Conservation (phyloP, 1,284 basidiomycete genomes). For the Moesziomyces parantarcticus region DNA sequence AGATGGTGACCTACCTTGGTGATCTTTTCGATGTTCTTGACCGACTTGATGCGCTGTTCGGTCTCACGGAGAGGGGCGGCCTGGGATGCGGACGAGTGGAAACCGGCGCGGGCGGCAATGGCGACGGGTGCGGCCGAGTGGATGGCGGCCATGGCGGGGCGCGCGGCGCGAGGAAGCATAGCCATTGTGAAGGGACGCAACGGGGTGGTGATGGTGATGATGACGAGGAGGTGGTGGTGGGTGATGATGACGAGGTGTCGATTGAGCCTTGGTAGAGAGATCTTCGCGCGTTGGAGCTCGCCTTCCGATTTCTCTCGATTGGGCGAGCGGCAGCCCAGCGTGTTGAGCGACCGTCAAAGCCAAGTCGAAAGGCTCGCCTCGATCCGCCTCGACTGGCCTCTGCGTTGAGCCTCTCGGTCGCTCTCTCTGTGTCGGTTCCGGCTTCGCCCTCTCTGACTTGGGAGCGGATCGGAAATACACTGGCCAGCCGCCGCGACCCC, state of each 20-base stretch:
- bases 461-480: too few species aligned
- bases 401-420: constrained; percentile 1
- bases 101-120: constrained; percentile 56
- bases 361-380: too few species aligned
- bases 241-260: background rate
- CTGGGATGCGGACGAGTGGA: constrained; percentile 74
- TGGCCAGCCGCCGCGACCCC: too few species aligned
- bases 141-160: constrained; percentile 49
- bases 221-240: background rate
- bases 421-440: constrained; percentile 24
- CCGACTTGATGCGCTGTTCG: constrained; percentile 95
- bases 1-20: constrained; percentile 79
- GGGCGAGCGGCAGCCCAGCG: too few species aligned
- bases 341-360: too few species aligned
- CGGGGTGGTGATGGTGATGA: constrained; percentile 1
- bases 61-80: constrained; percentile 98
- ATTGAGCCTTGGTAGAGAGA: too few species aligned
- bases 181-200: constrained; percentile 48
- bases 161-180: constrained; percentile 58
- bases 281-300: too few species aligned
- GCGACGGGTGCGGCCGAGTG: constrained; percentile 46
- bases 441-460: constrained; percentile 14
- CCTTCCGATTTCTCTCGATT: too few species aligned
- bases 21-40: constrained; percentile 96
- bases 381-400: constrained; percentile 6